Percentiles rank a stretch among this genome's conserved stretches.
Evolutionary conservation across 2,329 filamentous ascomycete species (phyloP).

Genomic region (Exophiala phaeomuriformis): DNA sequence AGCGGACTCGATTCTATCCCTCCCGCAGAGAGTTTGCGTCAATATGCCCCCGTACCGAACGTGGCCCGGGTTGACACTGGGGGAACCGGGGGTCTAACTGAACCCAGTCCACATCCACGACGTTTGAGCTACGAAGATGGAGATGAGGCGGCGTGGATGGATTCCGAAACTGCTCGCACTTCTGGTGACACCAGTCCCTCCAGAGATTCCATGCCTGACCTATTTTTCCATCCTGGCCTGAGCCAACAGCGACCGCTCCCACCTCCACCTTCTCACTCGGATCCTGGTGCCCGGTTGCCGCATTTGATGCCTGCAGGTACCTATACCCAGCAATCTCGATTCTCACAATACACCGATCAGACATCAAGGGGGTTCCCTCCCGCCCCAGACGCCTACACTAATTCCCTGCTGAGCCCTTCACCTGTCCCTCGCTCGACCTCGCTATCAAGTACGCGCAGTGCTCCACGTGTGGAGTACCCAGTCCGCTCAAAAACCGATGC

Average conservation of each 20-base stretch:
- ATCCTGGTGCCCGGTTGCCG: slow-evolving; percentile 41
- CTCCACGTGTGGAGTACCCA: slow-evolving; percentile 71
- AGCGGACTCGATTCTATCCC: slow-evolving; percentile 34
- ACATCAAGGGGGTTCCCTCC: slow-evolving; percentile 33
- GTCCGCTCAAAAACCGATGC: slow-evolving; percentile 91
- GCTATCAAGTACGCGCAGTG: slow-evolving; percentile 70
- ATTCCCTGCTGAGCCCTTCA: slow-evolving; percentile 38
- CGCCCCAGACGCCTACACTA: slow-evolving; percentile 48
- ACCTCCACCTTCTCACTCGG: slow-evolving; percentile 46
- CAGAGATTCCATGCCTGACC: slow-evolving; percentile 71
- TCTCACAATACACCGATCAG: slow-evolving; percentile 39
- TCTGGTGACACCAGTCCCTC: slow-evolving; percentile 57
- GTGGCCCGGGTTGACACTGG: slow-evolving; percentile 75
- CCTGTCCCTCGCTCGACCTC: slow-evolving; percentile 69
- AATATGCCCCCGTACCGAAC: slow-evolving; percentile 45
- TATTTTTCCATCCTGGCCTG: slow-evolving; percentile 88
- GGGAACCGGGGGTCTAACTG: slow-evolving; percentile 80
- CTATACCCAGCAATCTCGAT: slow-evolving; percentile 50
- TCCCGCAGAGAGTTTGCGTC: slow-evolving; percentile 49
- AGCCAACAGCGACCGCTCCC: slow-evolving; percentile 53
- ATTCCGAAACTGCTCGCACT: slow-evolving; percentile 42
- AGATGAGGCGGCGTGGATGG: slow-evolving; percentile 61
- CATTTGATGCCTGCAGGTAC: slow-evolving; percentile 51
- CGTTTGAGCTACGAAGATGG: slow-evolving; percentile 88
- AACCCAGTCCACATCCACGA: slow-evolving; percentile 57